phyloP scores from a whole-genome alignment of 2,329 filamentous ascomycete species.

The Aspergillus sp. region DNA sequence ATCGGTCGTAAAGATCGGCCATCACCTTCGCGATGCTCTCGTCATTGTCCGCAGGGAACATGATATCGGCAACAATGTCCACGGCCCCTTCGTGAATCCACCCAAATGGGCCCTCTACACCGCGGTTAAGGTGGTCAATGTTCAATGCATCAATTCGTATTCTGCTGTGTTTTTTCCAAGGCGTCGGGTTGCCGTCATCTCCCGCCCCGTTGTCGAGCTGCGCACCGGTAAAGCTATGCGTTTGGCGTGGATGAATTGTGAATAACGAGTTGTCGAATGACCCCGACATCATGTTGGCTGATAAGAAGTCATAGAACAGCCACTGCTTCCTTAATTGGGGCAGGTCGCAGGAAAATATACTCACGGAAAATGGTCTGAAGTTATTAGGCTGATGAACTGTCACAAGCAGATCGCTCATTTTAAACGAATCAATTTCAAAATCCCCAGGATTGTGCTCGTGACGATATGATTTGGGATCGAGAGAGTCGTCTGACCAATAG shows the following conservation, averaged over 20 bases:
- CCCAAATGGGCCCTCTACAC: conserved; percentile 88
- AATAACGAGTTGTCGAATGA: conserved; percentile 95
- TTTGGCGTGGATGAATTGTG: conserved; percentile 91
- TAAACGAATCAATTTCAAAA: conserved; percentile 96
- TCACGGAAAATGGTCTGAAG: conserved; percentile 93
- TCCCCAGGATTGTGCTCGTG: conserved; percentile 88
- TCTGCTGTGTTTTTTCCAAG: conserved; percentile 94
- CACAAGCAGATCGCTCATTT: conserved; percentile 87
- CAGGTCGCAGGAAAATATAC: conserved; percentile 93
- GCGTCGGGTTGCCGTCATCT: conserved; percentile 63
- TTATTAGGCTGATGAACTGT: conserved; percentile 86
- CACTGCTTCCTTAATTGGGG: conserved; percentile 92
- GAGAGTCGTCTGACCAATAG: conserved; percentile 63
- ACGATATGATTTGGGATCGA: conserved; percentile 83
- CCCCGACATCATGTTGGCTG: conserved; percentile 92
- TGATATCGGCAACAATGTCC: conserved; percentile 92
- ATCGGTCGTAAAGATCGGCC: conserved; percentile 93
- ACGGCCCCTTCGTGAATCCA: conserved; percentile 98
- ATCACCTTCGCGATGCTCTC: conserved; percentile 91
- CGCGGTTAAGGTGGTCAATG: conserved; percentile 93
- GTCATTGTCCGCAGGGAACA: conserved; percentile 85
- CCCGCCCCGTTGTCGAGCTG: conserved; percentile 58
- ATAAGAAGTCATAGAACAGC: conserved; percentile 96
- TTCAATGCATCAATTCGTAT: conserved; percentile 89
- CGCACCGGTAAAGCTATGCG: conserved; percentile 72